A percentile compares a stretch with the other conserved stretches of the same genome.
These are phyloP conservation scores for Vaccinium corymbosum DNA, from an alignment of 148 eudicot species.

Conservation along the genomic window DNA sequence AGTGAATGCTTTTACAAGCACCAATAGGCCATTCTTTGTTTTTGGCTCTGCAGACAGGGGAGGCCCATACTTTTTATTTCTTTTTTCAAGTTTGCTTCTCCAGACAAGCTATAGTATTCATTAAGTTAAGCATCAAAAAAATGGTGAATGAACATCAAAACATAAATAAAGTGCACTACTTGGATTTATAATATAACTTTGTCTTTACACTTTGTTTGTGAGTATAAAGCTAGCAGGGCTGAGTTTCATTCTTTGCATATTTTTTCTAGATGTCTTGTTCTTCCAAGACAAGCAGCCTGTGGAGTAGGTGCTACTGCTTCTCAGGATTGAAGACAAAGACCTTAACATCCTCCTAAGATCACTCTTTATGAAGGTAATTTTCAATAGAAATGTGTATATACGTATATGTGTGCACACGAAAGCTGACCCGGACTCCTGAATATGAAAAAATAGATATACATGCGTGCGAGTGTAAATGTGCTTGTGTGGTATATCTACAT, in stretches of 20 bases:
- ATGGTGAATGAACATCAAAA: conserved; percentile 23
- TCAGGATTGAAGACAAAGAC: conserved; percentile 10
- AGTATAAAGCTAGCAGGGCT: conserved; percentile 26
- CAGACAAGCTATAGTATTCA: conserved; percentile 49
- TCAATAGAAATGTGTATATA: not conserved
- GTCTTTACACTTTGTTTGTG: conserved; percentile 22
- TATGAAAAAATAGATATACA: not conserved
- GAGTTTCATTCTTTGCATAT: conserved; percentile 16
- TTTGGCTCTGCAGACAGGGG: conserved; percentile 29
- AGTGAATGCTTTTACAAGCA: conserved; percentile 18
- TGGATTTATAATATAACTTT: conserved; percentile 33
- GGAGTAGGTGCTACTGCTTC: conserved; percentile 8
- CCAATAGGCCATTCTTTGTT: conserved; percentile 17
- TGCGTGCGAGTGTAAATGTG: not conserved
- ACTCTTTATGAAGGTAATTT: not conserved
- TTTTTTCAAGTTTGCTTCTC: conserved; percentile 29
- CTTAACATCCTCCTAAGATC: conserved; percentile 15
- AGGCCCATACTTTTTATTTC: conserved; percentile 36
- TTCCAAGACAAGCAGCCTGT: conserved; percentile 23
- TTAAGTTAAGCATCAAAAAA: conserved; percentile 46
- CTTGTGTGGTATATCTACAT: too few relatives aligned
- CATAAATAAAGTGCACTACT: conserved; percentile 14
- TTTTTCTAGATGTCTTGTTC: conserved; percentile 24
- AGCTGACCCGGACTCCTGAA: too few relatives aligned
- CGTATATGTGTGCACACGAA: not conserved